These are phyloP conservation scores for Diaporthe sp. DNA, from an alignment of 2,329 filamentous ascomycete species.

Conservation along the genomic window DNA sequence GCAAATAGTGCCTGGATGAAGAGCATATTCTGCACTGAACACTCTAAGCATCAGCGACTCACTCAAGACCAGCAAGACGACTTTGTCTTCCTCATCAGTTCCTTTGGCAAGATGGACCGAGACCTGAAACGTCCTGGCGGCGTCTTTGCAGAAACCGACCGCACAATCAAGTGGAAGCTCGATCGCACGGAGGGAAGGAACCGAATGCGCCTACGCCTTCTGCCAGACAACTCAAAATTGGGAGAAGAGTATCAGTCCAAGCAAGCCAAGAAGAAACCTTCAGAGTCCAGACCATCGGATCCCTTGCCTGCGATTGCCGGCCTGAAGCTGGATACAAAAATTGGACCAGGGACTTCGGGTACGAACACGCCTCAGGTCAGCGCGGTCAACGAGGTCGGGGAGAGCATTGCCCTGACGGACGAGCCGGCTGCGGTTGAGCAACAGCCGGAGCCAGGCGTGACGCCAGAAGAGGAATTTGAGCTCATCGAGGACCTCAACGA, in stretches of 20 bases:
- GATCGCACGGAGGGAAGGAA: constrained; percentile 96
- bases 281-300: constrained; percentile 38
- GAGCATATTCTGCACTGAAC: constrained; percentile 93
- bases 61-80: constrained; percentile 96
- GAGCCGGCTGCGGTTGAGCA: constrained; percentile 42
- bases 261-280: constrained; percentile 43
- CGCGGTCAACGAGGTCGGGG: constrained; percentile 32
- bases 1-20: constrained; percentile 93
- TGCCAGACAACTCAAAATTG: constrained; percentile 78
- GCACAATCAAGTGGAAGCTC: constrained; percentile 83
- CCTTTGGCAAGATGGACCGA: constrained; percentile 82
- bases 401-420: constrained; percentile 33
- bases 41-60: constrained; percentile 88
- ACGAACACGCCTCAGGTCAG: constrained; percentile 23
- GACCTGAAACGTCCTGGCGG: constrained; percentile 84
- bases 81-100: constrained; percentile 78
- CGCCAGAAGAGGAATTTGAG: constrained; percentile 91
- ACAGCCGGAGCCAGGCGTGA: constrained; percentile 43
- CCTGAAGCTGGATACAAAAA: constrained; percentile 40
- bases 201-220: constrained; percentile 88
- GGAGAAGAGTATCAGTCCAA: constrained; percentile 88
- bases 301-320: constrained; percentile 35
- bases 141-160: constrained; percentile 73
- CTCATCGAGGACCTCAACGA: constrained; percentile 94
- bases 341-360: constrained; percentile 38